These are phyloP conservation scores for Zasmidium cellare DNA, from an alignment of 2,329 filamentous ascomycete species.

Conservation along the genomic window DNA sequence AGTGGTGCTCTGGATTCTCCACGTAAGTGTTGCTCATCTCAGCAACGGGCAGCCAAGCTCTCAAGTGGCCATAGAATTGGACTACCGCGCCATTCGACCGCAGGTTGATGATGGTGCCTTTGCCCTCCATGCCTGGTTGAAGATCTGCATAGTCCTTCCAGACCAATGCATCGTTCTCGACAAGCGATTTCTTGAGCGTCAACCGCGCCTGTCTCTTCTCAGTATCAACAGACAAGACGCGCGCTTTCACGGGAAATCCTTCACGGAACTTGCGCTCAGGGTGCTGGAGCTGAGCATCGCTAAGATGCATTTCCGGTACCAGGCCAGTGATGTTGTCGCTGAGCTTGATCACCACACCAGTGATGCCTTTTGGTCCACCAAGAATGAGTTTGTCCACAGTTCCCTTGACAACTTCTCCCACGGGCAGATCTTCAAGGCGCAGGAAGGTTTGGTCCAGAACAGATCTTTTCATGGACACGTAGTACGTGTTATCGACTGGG, in stretches of 20 bases:
- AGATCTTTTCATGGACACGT: constrained; percentile 79
- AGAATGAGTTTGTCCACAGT: constrained; percentile 83
- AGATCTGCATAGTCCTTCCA: constrained; percentile 78
- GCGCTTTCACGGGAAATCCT: constrained; percentile 78
- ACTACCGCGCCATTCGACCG: constrained; percentile 78
- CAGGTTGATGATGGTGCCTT: constrained; percentile 84
- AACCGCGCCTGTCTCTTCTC: constrained; percentile 77
- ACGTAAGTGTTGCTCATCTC: constrained; percentile 99
- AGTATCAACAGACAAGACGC: constrained; percentile 78
- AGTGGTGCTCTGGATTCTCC: constrained; percentile 83
- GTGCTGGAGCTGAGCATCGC: constrained; percentile 83
- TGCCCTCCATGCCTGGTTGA: constrained; percentile 71
- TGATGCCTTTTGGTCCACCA: constrained; percentile 73
- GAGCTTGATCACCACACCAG: constrained; percentile 78
- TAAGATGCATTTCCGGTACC: constrained; percentile 82
- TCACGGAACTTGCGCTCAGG: constrained; percentile 96
- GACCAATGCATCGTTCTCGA: constrained; percentile 72
- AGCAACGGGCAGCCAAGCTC: constrained; percentile 84
- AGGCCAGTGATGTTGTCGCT: constrained; percentile 87
- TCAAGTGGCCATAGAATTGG: constrained; percentile 83
- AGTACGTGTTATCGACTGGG: constrained; percentile 78
- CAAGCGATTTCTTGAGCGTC: constrained; percentile 89
- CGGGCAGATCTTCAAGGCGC: constrained; percentile 82
- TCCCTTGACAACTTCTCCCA: constrained; percentile 79
- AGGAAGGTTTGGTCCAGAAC: constrained; percentile 86